Evolutionary conservation across 1,284 basidiomycete genomes (phyloP), one percentile per base, ranked within the genome.

Genomic region (Apiotrichum mycotoxinovorans): DNA sequence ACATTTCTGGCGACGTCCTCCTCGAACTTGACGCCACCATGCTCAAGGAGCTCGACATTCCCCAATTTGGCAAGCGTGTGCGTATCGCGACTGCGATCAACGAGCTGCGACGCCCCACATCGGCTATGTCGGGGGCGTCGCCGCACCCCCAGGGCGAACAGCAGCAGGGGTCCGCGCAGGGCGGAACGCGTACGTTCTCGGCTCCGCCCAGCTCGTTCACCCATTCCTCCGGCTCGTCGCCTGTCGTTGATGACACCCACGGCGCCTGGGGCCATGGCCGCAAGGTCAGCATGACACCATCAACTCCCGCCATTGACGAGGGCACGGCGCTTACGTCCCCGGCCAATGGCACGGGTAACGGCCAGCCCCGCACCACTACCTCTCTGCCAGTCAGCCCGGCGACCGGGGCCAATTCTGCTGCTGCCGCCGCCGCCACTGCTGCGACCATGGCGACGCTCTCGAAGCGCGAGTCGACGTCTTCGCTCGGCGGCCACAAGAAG

Each of bases 1-100:
- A 99, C 76, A 98, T 99, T 59, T 90, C 92, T 0, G 95, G 96
- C 17, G 96, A 98, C 68, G 89, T 98, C 23, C 83, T 98, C 5
- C 83, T 98, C 55, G 94, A 97, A 66, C 87, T 98, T 64, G 93
- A 98, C 66, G 85, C 87, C 50, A 88, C 88, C 67, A 82, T 96
- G 20, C 85, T 98, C 67, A 98, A 98, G 79, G 96, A 98, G 79
- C 89, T 98, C 59, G 96, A 95, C 47, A 91, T 98, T 62, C 80
- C 84, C 61, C 91, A 93, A 2, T 97, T 96, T 67, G 96, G 95
- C 23, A 95, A 96, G 74, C 89, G 95, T 18, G 84, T 91, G 72
- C 86, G 92, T 52, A 92, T 99, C 54, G 87, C 89, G 34, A 93
- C 95, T 67, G 92, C 90, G n/a, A 97, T 99, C 71, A 79, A 85